Evolutionary conservation across 768 basidiomycete genomes (phyloP).

Genomic region (Tricholoma sp.): DNA sequence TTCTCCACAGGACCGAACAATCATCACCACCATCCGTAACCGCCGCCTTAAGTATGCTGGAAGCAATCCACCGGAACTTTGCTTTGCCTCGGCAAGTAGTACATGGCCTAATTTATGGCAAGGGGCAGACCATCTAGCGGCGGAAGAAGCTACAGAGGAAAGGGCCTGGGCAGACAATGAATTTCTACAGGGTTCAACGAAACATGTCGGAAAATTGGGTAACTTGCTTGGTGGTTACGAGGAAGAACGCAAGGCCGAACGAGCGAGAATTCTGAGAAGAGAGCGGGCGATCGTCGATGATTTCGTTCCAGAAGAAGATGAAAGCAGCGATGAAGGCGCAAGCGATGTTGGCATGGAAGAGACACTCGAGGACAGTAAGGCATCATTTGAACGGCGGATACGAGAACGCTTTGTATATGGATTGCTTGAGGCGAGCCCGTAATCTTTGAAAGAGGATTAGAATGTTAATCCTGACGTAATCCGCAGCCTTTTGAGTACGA

Average conservation of each 20-base stretch:
- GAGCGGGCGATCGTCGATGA: constrained; percentile 34
- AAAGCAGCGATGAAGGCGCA: constrained; percentile 46
- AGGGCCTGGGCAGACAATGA: constrained; percentile 57
- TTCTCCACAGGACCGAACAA: constrained; percentile 63
- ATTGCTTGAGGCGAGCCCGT: constrained; percentile 53
- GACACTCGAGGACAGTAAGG: constrained; percentile 43
- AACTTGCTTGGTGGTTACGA: constrained; percentile 65
- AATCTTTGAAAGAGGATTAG: not conserved
- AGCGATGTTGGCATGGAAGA: constrained; percentile 29
- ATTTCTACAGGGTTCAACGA: constrained; percentile 52
- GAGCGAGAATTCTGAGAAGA: constrained; percentile 43
- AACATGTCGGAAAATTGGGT: constrained; percentile 68
- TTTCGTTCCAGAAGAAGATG: constrained; percentile 67
- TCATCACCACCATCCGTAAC: constrained; percentile 63
- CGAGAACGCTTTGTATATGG: constrained; percentile 74
- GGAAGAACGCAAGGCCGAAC: constrained; percentile 70
- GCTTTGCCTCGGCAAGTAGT: constrained; percentile 44
- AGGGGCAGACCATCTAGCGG: constrained; percentile 43
- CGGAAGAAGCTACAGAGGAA: constrained; percentile 59
- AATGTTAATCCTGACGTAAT: not conserved
- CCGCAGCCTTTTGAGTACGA: constrained; percentile 65
- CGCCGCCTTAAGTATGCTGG: constrained; percentile 60
- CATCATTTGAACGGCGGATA: constrained; percentile 54
- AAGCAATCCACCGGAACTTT: constrained; percentile 50
- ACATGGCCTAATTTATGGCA: constrained; percentile 70